Base-by-base conservation (phyloP, 2,329 filamentous ascomycete genomes). In the Microcyclospora pomicola region DNA sequence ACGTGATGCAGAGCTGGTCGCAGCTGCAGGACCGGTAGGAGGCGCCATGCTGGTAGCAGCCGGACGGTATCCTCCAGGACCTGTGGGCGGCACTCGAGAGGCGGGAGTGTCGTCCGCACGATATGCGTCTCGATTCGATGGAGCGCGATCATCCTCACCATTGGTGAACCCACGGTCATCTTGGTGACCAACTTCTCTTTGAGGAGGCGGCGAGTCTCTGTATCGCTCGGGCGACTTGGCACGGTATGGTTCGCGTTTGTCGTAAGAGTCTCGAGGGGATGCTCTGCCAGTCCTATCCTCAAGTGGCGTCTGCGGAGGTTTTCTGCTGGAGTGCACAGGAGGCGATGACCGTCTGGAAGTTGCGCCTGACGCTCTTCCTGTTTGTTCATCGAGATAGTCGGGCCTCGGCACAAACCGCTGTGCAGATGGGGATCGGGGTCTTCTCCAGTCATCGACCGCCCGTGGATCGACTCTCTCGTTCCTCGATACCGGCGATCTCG, bases 261-360 rank as follows among this genome's bases (percentile, higher is more conserved):
- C 50, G 34, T 51, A 50, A 12, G 46, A 43, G 35, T 54, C 51
- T 15, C 45, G 43, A 32, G 39, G 34, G 5, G 53, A 45, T 6
- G 47, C 46, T 36, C 54, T 39, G 33, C 35, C 41, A 13, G 42
- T 15, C 36, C 47, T 41, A 5, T 62, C 59, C 7, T 59, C 58
- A 35, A 41, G 34, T 50, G 50, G 28, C 49, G 58, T 35, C 15
- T 47, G 45, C 13, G 66, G 50, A 34, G 61, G 64, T 35, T 64
- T 52, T 47, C 71, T 65, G 45, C 73, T 75, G 12, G 67, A 65
- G 48, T 75, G 71, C 11, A 70, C 58, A 12, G 63, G 70, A 10
- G 63, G 70, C 12, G 76, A 79, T 7, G 76, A 77, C 35, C 73
- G 66, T 40, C 73, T 68, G 15, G 75, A 79, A 24, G 71, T 75